A percentile compares a stretch with the other conserved stretches of the same genome.
These are phyloP conservation scores for Penicillium waksmanii DNA, from an alignment of 495 filamentous ascomycete genomes.

Conservation along the genomic window DNA sequence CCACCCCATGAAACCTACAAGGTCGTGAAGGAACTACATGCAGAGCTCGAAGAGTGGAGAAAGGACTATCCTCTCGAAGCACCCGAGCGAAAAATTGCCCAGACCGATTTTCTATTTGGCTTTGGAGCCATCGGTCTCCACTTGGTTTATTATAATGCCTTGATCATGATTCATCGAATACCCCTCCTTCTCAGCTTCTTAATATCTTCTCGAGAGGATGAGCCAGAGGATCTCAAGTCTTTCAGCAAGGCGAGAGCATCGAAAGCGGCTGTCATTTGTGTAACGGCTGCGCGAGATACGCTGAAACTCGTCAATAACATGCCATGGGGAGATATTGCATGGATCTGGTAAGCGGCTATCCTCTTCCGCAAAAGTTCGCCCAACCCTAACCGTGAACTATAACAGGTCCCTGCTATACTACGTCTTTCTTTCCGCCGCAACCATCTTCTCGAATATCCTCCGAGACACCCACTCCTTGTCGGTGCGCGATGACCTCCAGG, in stretches of 20 bases:
- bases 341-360: slow-evolving; percentile 75
- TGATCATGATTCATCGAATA: slow-evolving; percentile 96
- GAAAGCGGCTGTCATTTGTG: slow-evolving; percentile 68
- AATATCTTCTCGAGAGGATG: slow-evolving; percentile 27
- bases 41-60: slow-evolving; percentile 90
- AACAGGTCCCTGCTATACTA: slow-evolving; percentile 91
- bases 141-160: slow-evolving; percentile 92
- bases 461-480: slow-evolving; percentile 82
- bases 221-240: slow-evolving; percentile 17
- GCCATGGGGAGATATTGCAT: slow-evolving; percentile 88
- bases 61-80: slow-evolving; percentile 73
- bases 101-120: slow-evolving; percentile 81
- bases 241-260: slow-evolving; percentile 68
- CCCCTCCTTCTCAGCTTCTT: slow-evolving; percentile 90
- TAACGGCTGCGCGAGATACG: slow-evolving; percentile 85
- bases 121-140: slow-evolving; percentile 87
- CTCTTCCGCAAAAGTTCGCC: not conserved
- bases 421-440: slow-evolving; percentile 88
- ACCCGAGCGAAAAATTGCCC: slow-evolving; percentile 79
- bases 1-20: slow-evolving; percentile 83
- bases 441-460: slow-evolving; percentile 90
- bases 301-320: slow-evolving; percentile 91
- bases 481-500: slow-evolving; percentile 78
- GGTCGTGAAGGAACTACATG: slow-evolving; percentile 84
- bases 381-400: not conserved